Percentiles rank a stretch among this genome's conserved stretches.
phyloP scores from a whole-genome alignment of 352 stramenopile genomes.

The Phytophthora tentaculata region DNA sequence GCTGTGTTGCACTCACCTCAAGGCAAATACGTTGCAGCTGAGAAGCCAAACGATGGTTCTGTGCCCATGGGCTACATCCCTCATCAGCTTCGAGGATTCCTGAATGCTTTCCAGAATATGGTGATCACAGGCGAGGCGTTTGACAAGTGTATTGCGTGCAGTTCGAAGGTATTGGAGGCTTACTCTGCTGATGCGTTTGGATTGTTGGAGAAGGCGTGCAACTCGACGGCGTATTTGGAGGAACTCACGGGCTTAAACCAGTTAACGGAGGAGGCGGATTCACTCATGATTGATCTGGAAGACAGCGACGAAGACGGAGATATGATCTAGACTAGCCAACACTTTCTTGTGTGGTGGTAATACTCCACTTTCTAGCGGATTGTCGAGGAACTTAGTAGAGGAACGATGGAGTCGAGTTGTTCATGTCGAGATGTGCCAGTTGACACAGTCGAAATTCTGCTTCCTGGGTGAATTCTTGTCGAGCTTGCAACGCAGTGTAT shows the following conservation, averaged over 20 bases:
- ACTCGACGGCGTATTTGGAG: constrained; percentile 76
- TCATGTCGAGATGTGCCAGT: constrained; percentile 26
- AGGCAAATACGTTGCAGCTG: constrained; percentile 71
- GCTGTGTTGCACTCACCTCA: constrained; percentile 94
- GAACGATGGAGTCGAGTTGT: constrained; percentile 19
- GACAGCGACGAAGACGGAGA: constrained; percentile 75
- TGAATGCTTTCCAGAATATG: constrained; percentile 91
- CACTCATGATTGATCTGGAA: constrained; percentile 69
- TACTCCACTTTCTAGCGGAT: constrained; percentile 25
- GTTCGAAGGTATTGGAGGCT: constrained; percentile 84
- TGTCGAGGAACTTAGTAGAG: constrained; percentile 16
- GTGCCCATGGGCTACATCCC: constrained; percentile 87
- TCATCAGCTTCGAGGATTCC: constrained; percentile 95
- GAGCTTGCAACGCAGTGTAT: constrained; percentile 11
- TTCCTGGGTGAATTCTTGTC: constrained; percentile 14
- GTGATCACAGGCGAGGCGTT: constrained; percentile 92
- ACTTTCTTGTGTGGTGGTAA: constrained; percentile 20
- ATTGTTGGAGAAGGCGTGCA: constrained; percentile 71
- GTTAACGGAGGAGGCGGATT: constrained; percentile 63
- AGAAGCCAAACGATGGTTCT: constrained; percentile 56
- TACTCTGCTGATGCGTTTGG: constrained; percentile 66
- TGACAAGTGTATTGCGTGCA: constrained; percentile 96
- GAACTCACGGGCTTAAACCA: constrained; percentile 78
- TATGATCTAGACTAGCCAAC: constrained; percentile 38
- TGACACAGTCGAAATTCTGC: constrained; percentile 22